Percentiles rank a stretch among this genome's conserved stretches.
Evolutionary conservation across 208 protist genomes (phyloP).

Genomic region (Porcisia deanei): DNA sequence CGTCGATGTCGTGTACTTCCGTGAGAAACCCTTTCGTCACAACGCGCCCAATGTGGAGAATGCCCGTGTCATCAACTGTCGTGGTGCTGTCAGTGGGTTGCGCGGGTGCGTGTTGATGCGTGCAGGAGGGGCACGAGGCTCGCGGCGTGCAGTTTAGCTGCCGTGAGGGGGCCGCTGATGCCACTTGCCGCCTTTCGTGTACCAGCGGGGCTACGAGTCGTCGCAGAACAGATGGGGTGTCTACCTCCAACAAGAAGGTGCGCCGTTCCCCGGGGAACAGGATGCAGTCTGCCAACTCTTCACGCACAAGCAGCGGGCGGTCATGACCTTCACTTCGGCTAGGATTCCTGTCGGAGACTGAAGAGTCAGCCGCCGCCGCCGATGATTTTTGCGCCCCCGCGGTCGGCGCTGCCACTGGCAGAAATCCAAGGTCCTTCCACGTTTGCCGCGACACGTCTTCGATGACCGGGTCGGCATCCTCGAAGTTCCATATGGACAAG

Average conservation of each 20-base stretch:
- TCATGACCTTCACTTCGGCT: not conserved
- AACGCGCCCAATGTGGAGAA: not conserved
- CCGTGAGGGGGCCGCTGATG: not conserved
- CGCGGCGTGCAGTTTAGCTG: not conserved
- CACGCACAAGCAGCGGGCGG: constrained; percentile 27
- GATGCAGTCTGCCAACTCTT: constrained; percentile 49
- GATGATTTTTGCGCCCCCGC: not conserved
- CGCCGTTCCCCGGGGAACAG: constrained; percentile 49
- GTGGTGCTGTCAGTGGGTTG: not conserved
- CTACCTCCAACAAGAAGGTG: constrained; percentile 32
- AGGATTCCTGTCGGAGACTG: not conserved
- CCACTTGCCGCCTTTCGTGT: not conserved
- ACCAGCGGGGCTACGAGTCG: constrained; percentile 16
- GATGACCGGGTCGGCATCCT: constrained; percentile 16
- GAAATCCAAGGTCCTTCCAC: constrained; percentile 26
- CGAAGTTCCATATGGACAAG: constrained; percentile 13
- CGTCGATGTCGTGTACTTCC: not conserved
- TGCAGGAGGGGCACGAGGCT: not conserved
- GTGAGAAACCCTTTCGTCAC: not conserved
- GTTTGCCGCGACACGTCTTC: constrained; percentile 19
- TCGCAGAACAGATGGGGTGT: constrained; percentile 21
- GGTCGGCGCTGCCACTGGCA: constrained; percentile 2
- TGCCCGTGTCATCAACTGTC: not conserved
- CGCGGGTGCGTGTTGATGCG: not conserved
- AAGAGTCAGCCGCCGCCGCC: not conserved